A percentile compares a stretch with the other conserved stretches of the same genome.
Evolutionary conservation across 1,284 basidiomycete genomes (phyloP).

Genomic region (Pyrrhoderma lamaoense): DNA sequence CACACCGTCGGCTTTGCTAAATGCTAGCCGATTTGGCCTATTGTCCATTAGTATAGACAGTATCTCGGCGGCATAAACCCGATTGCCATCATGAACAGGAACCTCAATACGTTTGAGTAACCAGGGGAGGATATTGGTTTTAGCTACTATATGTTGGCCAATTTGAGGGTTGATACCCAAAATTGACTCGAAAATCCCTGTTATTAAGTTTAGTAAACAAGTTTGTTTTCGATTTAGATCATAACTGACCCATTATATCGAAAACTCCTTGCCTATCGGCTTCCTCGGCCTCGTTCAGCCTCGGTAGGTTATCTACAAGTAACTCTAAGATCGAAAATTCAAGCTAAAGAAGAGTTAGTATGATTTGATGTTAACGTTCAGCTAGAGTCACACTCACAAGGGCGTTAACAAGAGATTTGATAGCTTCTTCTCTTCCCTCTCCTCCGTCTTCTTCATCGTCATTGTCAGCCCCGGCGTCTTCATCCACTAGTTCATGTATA

Average conservation of each 20-base stretch:
- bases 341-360: conserved; percentile 39
- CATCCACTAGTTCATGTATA: conserved; percentile 92
- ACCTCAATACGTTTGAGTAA: conserved; percentile 70
- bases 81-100: conserved; percentile 76
- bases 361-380: background rate
- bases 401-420: conserved; percentile 67
- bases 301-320: conserved; percentile 80
- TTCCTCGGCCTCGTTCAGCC: conserved; percentile 81
- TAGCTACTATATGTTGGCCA: conserved; percentile 59
- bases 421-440: conserved; percentile 56
- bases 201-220: conserved; percentile 12
- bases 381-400: conserved; percentile 51
- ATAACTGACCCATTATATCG: conserved; percentile 68
- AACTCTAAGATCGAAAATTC: conserved; percentile 81
- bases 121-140: conserved; percentile 76
- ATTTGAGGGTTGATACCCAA: conserved; percentile 78
- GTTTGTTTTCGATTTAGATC: background rate
- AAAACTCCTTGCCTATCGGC: conserved; percentile 86
- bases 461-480: conserved; percentile 81
- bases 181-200: conserved; percentile 90
- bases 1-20: conserved; percentile 70
- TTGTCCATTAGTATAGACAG: conserved; percentile 80
- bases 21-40: conserved; percentile 51
- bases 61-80: conserved; percentile 82
- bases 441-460: conserved; percentile 57